Percentiles rank a stretch among this genome's conserved stretches.
Evolutionary conservation across 352 stramenopile species (phyloP).

Genomic region (Phytophthora quininea): DNA sequence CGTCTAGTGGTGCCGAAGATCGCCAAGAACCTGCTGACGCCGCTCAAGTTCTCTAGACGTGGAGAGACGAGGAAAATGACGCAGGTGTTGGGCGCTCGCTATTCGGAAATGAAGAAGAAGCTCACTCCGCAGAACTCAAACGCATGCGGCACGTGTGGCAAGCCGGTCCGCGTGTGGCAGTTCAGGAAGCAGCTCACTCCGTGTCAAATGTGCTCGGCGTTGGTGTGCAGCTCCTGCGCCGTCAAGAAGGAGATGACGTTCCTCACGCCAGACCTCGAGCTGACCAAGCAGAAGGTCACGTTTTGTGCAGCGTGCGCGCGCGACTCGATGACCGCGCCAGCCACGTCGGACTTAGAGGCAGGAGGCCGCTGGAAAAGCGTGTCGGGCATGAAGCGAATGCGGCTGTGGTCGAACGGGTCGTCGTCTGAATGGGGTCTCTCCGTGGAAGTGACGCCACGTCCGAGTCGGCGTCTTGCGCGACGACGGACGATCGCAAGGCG

Average conservation of each 20-base stretch:
- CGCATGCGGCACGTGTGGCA: slow-evolving; percentile 21
- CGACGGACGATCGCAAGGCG: neutral
- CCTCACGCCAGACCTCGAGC: slow-evolving; percentile 32
- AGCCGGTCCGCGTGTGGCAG: slow-evolving; percentile 10
- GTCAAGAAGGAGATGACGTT: slow-evolving; percentile 34
- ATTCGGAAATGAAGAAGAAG: slow-evolving; percentile 13
- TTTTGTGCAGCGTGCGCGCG: slow-evolving; percentile 43
- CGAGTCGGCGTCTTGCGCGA: neutral
- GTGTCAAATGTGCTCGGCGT: slow-evolving; percentile 34
- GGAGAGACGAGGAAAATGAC: slow-evolving; percentile 23
- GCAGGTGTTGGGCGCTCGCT: slow-evolving; percentile 10
- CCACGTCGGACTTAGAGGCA: neutral
- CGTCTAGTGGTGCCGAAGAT: slow-evolving; percentile 24
- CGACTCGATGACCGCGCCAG: neutral
- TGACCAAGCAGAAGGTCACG: slow-evolving; percentile 29
- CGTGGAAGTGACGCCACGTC: neutral
- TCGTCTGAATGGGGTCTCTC: neutral
- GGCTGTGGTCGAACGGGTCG: neutral
- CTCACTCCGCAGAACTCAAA: slow-evolving; percentile 1
- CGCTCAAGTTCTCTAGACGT: slow-evolving; percentile 18
- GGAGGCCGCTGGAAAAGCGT: neutral
- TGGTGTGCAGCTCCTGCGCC: slow-evolving; percentile 33
- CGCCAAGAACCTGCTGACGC: slow-evolving; percentile 28
- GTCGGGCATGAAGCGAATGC: neutral
- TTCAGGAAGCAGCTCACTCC: slow-evolving; percentile 8